Base-by-base conservation (phyloP, 1,284 basidiomycete species). In the Leccinum huronense region DNA sequence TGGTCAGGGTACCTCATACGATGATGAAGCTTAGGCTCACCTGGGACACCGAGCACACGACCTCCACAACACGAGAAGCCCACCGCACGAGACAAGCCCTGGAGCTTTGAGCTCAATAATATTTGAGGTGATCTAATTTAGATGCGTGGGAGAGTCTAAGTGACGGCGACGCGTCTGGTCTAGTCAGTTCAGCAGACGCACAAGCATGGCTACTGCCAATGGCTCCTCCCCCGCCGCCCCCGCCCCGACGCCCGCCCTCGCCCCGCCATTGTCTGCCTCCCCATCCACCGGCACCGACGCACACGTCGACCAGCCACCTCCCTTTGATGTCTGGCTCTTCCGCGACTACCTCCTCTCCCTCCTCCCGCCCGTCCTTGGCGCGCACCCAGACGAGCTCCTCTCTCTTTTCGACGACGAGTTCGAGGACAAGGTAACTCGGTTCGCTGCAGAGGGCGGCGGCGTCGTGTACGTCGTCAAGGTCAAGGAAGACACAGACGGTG, bases 401-500 rank as follows among this genome's bases (percentile, higher is more conserved):
- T 76, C 84, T 0, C 74, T 94, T 40, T 90, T 93, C 70, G 88
- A 91, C 68, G 81, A 84, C 55, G 88, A 88, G 63, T 94, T 91
- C 69, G 83, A 88, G 60, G 90, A 91, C 69, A 86, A 85, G 69
- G 86, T 91, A 27, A 76, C 83, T 58, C 83, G 87, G 62, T 95
- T 94, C 77, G 88, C 89, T 23, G 79, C 80, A 8, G 93, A 94
- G 68, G 86, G 84, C 38, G 87, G 86, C 5, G 86, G 82, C 16
- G 88, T 87, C 56, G 79, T 94, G 60, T 94, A 94, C 76, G 85
- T 94, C 55, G 87, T 91, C 40, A 93, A 94, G 78, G 80, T 82
- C 68, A 88, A 81, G 74, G 86, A 89, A 58, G 90, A 91, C 61
- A 78, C 78, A 16, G 89, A 91, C 76, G 87, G 89, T 89, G 70